Evolutionary conservation across 176 grass and related monocot species (phyloP), one percentile per base, ranked within the genome.

Genomic region (Oryza meyeriana): DNA sequence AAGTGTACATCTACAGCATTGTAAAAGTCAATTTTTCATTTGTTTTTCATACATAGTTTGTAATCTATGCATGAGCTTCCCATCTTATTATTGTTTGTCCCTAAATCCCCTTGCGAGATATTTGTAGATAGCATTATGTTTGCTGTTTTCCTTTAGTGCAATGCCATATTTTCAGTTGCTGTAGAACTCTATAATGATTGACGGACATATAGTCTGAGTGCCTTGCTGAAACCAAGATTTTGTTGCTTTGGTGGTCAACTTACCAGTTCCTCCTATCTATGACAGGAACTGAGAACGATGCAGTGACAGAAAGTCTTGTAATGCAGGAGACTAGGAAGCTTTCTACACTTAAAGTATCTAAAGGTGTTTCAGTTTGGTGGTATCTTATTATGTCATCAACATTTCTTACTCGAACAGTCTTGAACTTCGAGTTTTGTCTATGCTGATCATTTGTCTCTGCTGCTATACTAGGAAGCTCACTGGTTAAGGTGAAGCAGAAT

Each of bases 321-420:
- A 77, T 88, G 61, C 77, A 86, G 52, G 79, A 93, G 34, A 84
- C 82, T 64, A 68, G 68, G 24, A 95, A 95, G 61, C 83, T 87
- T 76, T 85, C 87, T 67, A 88, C 87, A 18, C 93, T 93, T 61
- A 95, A 86, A 88, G 88, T 95, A 28, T 95, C 92, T 61, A 98
- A 88, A 99, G 91, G 96, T 95, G 90, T 78, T 81, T 75, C 75
- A 27, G 47, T 71, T 72, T 63, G 50, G 28, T 17, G 40, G 10
- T 65, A 66, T 81, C 22, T 74, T 78, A 70, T 45, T 76, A 10
- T 61, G 33, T 4, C 55, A 78, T 84, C 36, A 72, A 78, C 25
- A 22, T 83, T 16, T 10, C 40, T 86, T 85, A 79, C 66, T 58
- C 32, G 4, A 48, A 66, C 24, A 45, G 17, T 35, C 34, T 82